Conservation (phyloP, 2,329 filamentous ascomycete species). For the Amphichorda felina region DNA sequence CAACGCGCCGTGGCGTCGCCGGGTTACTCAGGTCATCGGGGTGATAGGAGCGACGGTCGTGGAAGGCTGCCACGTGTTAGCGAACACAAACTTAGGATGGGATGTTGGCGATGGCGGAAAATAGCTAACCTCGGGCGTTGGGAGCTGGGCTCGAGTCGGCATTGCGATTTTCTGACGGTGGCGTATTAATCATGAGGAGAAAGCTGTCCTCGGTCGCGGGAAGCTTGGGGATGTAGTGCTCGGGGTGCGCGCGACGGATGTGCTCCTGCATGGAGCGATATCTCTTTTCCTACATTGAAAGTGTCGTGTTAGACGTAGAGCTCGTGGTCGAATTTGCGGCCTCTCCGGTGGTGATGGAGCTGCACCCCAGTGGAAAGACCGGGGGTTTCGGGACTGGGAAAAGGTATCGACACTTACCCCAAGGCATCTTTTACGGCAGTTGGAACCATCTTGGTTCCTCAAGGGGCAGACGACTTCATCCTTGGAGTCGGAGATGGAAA, state of each 20-base stretch:
- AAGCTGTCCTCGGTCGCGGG: conserved; percentile 98
- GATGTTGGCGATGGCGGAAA: not conserved
- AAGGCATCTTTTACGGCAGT: conserved; percentile 93
- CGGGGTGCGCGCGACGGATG: conserved; percentile 90
- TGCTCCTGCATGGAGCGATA: conserved; percentile 99
- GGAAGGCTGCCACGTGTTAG: conserved; percentile 29
- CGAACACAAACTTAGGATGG: too few relatives aligned
- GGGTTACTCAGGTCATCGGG: conserved; percentile 55
- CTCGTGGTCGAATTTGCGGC: too few relatives aligned
- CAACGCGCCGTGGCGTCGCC: conserved; percentile 55
- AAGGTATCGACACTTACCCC: conserved; percentile 64
- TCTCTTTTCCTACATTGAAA: conserved; percentile 62
- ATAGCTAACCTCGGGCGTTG: conserved; percentile 17
- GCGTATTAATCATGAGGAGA: conserved; percentile 86
- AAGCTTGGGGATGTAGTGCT: conserved; percentile 95
- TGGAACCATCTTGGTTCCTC: conserved; percentile 90
- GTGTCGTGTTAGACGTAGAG: not conserved
- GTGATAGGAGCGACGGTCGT: conserved; percentile 52
- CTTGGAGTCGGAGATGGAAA: conserved; percentile 82
- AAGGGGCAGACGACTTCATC: conserved; percentile 96
- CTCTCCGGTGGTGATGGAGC: too few relatives aligned
- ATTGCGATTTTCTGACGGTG: conserved; percentile 60
- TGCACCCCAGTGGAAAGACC: too few relatives aligned
- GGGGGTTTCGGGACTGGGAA: too few relatives aligned
- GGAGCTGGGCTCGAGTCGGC: conserved; percentile 18